Evolutionary conservation across 371 early-diverging fungal genomes (phyloP).

Genomic region (Rhizopus delemar): DNA sequence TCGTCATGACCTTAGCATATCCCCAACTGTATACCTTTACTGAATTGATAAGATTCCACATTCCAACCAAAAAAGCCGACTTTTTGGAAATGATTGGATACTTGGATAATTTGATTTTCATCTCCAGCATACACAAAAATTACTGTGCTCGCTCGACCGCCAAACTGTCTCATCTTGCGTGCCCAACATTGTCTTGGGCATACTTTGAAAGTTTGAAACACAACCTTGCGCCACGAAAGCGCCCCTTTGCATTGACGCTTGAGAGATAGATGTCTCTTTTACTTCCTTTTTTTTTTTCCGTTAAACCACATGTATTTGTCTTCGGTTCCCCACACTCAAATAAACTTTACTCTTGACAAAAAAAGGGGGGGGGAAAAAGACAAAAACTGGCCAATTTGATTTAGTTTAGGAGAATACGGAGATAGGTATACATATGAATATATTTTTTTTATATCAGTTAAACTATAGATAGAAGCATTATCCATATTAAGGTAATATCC

Average conservation of each 20-base stretch:
- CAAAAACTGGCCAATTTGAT: constrained; percentile 26
- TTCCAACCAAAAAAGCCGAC: constrained; percentile 11
- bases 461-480: constrained; percentile 20
- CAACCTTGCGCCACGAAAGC: constrained; percentile 11
- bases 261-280: background rate
- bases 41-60: constrained; percentile 4
- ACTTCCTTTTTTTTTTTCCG: no score
- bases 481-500: background rate
- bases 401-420: constrained; percentile 14
- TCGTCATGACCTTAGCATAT: constrained; percentile 10
- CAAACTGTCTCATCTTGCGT: constrained; percentile 9
- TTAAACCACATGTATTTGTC: background rate
- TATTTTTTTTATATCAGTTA: constrained; percentile 3
- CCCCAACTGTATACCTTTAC: constrained; percentile 7
- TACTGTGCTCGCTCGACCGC: constrained; percentile 5
- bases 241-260: constrained; percentile 6
- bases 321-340: constrained; percentile 5
- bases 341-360: constrained; percentile 10
- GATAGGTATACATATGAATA: constrained; percentile 12
- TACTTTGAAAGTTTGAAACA: constrained; percentile 12
- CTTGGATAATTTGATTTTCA: constrained; percentile 10
- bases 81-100: constrained; percentile 15
- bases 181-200: background rate
- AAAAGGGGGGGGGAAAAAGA: background rate
- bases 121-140: constrained; percentile 9